These are phyloP conservation scores for Neospermospora avenae DNA, from an alignment of 2,329 filamentous ascomycete species.

Conservation along the genomic window DNA sequence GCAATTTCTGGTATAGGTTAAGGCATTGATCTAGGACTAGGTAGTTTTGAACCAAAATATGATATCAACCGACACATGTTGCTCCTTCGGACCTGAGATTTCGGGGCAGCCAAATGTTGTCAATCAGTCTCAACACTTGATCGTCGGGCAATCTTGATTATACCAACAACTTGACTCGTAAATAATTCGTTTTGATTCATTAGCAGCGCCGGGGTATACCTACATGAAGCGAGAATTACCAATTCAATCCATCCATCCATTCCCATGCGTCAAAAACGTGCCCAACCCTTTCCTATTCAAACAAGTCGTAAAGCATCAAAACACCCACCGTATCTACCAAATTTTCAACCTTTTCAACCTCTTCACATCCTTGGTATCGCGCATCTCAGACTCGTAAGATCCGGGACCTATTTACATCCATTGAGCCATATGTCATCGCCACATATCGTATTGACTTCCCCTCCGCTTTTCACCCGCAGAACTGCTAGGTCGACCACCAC, in stretches of 20 bases:
- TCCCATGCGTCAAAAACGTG: neutral
- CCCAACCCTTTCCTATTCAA: neutral
- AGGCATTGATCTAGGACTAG: no score
- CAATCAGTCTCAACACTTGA: no score
- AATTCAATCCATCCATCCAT: neutral
- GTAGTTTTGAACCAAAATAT: no score
- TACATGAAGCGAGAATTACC: neutral
- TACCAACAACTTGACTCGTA: no score
- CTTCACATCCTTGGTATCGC: neutral
- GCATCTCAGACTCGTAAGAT: neutral
- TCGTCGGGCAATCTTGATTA: no score
- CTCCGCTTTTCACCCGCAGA: constrained; percentile 28
- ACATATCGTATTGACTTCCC: constrained; percentile 32
- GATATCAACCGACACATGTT: no score
- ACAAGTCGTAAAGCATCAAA: constrained; percentile 3
- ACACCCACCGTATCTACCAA: neutral
- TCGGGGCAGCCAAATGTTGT: no score
- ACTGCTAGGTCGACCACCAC: constrained; percentile 32
- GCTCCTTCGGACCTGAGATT: no score
- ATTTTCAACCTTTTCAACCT: neutral
- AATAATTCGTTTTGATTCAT: neutral
- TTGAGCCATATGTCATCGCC: constrained; percentile 12
- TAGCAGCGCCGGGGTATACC: constrained; percentile 2
- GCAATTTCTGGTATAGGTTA: no score
- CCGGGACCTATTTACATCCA: neutral